phyloP scores from a whole-genome alignment of 345 rosid genomes.

The Arabidopsis suecica region DNA sequence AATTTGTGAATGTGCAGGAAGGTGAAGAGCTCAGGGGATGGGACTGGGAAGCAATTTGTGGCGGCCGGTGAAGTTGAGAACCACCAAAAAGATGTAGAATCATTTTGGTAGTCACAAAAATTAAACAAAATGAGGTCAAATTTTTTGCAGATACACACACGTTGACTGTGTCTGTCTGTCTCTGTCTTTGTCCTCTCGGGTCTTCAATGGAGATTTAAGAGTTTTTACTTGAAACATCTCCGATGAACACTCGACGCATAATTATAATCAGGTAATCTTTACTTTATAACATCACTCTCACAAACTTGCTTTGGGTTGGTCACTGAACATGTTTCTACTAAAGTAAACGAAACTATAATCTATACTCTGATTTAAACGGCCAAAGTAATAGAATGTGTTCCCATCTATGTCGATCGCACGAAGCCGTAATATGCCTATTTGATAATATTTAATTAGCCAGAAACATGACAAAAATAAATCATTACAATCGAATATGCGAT shows the following conservation, averaged over 20 bases:
- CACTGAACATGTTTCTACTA: neutral
- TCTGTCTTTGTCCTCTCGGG: slow-evolving; percentile 20
- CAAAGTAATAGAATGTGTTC: neutral
- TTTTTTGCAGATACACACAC: slow-evolving; percentile 1
- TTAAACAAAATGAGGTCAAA: slow-evolving; percentile 41
- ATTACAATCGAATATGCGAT: no score
- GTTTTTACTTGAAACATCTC: slow-evolving; percentile 6
- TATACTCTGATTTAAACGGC: neutral
- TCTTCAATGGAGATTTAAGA: slow-evolving; percentile 1
- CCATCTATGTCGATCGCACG: neutral
- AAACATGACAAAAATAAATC: no score
- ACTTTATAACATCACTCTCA: neutral
- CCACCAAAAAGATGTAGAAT: slow-evolving; percentile 69
- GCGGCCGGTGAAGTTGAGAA: slow-evolving; percentile 50
- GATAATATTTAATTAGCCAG: no score
- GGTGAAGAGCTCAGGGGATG: slow-evolving; percentile 5
- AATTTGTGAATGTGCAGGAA: slow-evolving; percentile 20
- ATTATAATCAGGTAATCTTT: slow-evolving; percentile 6
- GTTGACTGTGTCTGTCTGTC: slow-evolving; percentile 15
- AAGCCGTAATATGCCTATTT: no score
- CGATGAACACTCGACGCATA: neutral
- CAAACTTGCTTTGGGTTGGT: neutral
- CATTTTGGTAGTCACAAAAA: slow-evolving; percentile 65
- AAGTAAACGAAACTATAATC: neutral
- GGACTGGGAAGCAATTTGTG: slow-evolving; percentile 29